A percentile compares a stretch with the other conserved stretches of the same genome.
Evolutionary conservation across 257 asterid genomes (phyloP).

Genomic region (Plantago major): DNA sequence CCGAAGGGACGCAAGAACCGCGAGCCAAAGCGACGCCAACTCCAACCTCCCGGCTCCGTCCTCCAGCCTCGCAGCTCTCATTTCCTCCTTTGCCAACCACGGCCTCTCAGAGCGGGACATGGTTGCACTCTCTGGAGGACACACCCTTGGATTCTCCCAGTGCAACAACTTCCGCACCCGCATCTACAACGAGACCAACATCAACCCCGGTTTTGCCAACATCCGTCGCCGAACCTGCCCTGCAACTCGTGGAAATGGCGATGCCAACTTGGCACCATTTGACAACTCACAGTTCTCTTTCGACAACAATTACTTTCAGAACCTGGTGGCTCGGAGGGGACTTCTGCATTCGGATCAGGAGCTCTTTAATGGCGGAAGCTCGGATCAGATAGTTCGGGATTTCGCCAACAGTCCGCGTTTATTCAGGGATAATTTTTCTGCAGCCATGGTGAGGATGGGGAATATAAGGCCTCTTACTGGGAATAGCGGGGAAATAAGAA

Average conservation of each 20-base stretch:
- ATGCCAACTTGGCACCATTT: slow-evolving; percentile 34
- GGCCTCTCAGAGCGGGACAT: slow-evolving; percentile 51
- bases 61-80: slow-evolving; percentile 38
- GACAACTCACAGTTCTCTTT: slow-evolving; percentile 40
- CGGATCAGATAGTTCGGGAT: slow-evolving; percentile 38
- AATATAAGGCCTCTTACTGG: slow-evolving; percentile 65
- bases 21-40: slow-evolving; percentile 45
- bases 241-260: slow-evolving; percentile 40
- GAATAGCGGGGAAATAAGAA: slow-evolving; percentile 46
- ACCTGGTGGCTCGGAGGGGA: slow-evolving; percentile 40
- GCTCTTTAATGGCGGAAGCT: slow-evolving; percentile 60
- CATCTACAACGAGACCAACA: slow-evolving; percentile 59
- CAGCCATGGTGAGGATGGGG: slow-evolving; percentile 62
- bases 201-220: slow-evolving; percentile 43
- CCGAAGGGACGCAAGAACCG: slow-evolving; percentile 58
- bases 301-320: slow-evolving; percentile 42
- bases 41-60: slow-evolving; percentile 40
- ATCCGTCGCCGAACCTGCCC: slow-evolving; percentile 49
- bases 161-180: slow-evolving; percentile 46
- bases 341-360: slow-evolving; percentile 67
- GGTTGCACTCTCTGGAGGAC: slow-evolving; percentile 66
- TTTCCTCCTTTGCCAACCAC: slow-evolving; percentile 34
- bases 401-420: slow-evolving; percentile 22
- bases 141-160: slow-evolving; percentile 60
- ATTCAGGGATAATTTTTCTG: slow-evolving; percentile 43